Percentiles rank a stretch among this genome's conserved stretches.
phyloP scores from a whole-genome alignment of 2,329 filamentous ascomycete genomes.

The Pseudogymnoascus sp. region DNA sequence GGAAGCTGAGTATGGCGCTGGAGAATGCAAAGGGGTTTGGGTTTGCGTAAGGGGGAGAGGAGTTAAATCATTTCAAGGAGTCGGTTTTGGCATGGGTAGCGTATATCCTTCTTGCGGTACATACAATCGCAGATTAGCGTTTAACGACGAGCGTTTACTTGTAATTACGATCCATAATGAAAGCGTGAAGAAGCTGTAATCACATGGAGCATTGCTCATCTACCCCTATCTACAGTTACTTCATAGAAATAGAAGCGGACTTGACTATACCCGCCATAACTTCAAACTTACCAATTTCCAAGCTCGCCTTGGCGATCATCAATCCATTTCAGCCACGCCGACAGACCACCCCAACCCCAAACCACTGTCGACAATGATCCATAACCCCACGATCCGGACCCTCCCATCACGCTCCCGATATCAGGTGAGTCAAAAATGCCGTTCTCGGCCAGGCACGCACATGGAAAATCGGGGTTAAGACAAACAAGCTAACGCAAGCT shows the following conservation, averaged over 20 bases:
- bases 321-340: not conserved
- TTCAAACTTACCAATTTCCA: not conserved
- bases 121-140: not conserved
- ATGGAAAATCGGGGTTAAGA: not conserved
- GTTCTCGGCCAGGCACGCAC: not conserved
- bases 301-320: not conserved
- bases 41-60: constrained; percentile 49
- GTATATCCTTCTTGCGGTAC: constrained; percentile 5
- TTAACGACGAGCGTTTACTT: not conserved
- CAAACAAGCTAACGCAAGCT: not conserved
- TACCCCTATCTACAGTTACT: not conserved
- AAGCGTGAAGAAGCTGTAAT: not conserved
- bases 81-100: constrained; percentile 3
- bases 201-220: not conserved
- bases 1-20: constrained; percentile 77
- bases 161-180: not conserved
- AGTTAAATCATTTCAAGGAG: not conserved
- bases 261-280: not conserved
- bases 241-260: not conserved
- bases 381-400: not conserved
- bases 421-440: not conserved
- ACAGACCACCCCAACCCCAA: not conserved
- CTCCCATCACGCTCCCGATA: not conserved
- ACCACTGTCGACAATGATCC: not conserved
- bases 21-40: constrained; percentile 88